phyloP scores from a whole-genome alignment of 305 asterid genomes.

The Solanum hybrid region DNA sequence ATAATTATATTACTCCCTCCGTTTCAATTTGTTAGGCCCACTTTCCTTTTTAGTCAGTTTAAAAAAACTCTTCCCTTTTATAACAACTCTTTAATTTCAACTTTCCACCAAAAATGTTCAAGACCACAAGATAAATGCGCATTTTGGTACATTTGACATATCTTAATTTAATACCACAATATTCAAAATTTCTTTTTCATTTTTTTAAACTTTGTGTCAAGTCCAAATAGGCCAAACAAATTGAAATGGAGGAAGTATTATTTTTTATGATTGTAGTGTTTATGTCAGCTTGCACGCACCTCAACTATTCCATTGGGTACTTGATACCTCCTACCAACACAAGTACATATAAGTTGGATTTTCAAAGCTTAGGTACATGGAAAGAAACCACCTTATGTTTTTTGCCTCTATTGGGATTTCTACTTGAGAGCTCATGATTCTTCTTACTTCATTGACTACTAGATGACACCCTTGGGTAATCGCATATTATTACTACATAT shows the following conservation, averaged over 20 bases:
- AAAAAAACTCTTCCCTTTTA: neutral
- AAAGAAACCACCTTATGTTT: neutral
- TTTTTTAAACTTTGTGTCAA: neutral
- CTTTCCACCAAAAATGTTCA: neutral
- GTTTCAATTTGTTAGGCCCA: neutral
- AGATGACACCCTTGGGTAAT: neutral
- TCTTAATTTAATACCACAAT: neutral
- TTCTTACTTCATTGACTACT: neutral
- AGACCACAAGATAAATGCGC: neutral
- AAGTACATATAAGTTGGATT: neutral
- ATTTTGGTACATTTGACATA: neutral
- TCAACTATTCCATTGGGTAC: neutral
- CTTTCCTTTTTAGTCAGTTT: neutral
- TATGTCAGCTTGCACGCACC: neutral
- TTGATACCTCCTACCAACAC: neutral
- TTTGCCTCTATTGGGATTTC: neutral
- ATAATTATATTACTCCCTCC: neutral
- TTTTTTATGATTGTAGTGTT: neutral
- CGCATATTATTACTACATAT: neutral
- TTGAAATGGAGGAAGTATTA: neutral
- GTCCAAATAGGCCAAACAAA: neutral
- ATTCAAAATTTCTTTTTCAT: neutral
- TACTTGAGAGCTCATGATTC: neutral
- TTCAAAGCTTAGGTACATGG: neutral
- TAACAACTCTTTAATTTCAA: neutral